Conservation (phyloP, 345 rosid genomes). For the Abelmoschus esculentus region DNA sequence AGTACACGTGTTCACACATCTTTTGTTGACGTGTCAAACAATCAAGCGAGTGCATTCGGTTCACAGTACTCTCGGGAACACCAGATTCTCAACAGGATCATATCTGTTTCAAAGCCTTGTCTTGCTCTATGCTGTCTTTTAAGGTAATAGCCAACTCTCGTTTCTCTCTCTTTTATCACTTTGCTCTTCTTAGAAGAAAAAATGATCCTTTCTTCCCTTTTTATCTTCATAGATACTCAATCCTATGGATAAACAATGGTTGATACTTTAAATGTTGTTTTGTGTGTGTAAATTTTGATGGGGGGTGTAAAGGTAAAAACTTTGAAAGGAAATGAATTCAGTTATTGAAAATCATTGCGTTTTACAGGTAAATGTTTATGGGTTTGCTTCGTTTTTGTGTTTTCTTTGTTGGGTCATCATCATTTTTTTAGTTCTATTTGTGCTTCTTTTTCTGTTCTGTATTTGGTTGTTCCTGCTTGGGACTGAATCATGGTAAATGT, state of each 20-base stretch:
- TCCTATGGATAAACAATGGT: neutral
- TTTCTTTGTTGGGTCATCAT: constrained; percentile 13
- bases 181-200: constrained; percentile 57
- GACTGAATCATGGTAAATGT: neutral
- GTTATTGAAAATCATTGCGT: neutral
- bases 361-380: constrained; percentile 20
- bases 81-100: constrained; percentile 3
- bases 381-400: constrained; percentile 15
- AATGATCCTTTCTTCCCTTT: constrained; percentile 24
- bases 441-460: neutral
- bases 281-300: neutral
- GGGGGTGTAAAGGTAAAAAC: neutral
- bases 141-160: constrained; percentile 16
- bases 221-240: neutral
- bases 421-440: constrained; percentile 2
- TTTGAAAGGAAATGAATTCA: constrained; percentile 7
- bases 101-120: constrained; percentile 17
- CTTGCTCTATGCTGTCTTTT: constrained; percentile 19
- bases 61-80: neutral
- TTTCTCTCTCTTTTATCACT: constrained; percentile 19
- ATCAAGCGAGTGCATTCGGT: neutral
- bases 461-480: neutral
- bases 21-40: constrained; percentile 8
- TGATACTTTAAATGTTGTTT: neutral
- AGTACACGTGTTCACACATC: constrained; percentile 9